These are phyloP conservation scores for Mortierella sp. DNA, from an alignment of 371 early-diverging fungal species.

Conservation along the genomic window DNA sequence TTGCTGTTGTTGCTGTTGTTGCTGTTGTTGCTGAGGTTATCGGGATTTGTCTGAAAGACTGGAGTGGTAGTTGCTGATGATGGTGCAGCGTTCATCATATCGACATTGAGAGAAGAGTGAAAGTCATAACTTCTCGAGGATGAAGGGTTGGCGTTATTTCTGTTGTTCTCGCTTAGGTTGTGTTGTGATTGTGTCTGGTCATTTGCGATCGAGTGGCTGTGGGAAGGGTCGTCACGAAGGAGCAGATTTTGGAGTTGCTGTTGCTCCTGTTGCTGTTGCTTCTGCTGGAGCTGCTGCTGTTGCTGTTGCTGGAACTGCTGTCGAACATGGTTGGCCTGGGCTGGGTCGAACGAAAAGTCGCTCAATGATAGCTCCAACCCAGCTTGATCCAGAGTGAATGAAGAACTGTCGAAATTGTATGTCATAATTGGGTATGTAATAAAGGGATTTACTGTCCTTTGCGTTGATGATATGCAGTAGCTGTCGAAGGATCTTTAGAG, in stretches of 20 bases:
- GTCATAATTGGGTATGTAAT: constrained; percentile 26
- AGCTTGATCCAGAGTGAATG: constrained; percentile 40
- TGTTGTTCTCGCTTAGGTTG: constrained; percentile 9
- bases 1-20: not conserved
- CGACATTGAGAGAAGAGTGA: constrained; percentile 13
- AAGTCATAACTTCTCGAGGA: constrained; percentile 11
- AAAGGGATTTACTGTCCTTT: not conserved
- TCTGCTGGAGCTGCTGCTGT: constrained; percentile 27
- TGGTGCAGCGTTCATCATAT: constrained; percentile 18
- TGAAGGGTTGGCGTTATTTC: not conserved
- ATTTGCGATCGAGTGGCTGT: constrained; percentile 10
- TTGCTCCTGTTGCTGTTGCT: constrained; percentile 30
- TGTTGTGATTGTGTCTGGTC: constrained; percentile 15
- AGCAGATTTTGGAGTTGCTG: constrained; percentile 32
- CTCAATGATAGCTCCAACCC: constrained; percentile 50
- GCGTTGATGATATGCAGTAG: not conserved
- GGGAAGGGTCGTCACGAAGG: constrained; percentile 32
- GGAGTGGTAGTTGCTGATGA: constrained; percentile 45
- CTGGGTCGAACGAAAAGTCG: constrained; percentile 49
- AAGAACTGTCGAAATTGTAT: constrained; percentile 43
- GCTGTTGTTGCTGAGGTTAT: constrained; percentile 13
- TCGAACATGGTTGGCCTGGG: constrained; percentile 47
- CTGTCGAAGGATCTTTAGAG: too few species aligned
- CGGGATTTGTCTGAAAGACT: constrained; percentile 39
- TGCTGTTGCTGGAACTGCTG: constrained; percentile 47